These are phyloP conservation scores for Basipetospora chlamydospora DNA, from an alignment of 2,329 filamentous ascomycete species.

Conservation along the genomic window DNA sequence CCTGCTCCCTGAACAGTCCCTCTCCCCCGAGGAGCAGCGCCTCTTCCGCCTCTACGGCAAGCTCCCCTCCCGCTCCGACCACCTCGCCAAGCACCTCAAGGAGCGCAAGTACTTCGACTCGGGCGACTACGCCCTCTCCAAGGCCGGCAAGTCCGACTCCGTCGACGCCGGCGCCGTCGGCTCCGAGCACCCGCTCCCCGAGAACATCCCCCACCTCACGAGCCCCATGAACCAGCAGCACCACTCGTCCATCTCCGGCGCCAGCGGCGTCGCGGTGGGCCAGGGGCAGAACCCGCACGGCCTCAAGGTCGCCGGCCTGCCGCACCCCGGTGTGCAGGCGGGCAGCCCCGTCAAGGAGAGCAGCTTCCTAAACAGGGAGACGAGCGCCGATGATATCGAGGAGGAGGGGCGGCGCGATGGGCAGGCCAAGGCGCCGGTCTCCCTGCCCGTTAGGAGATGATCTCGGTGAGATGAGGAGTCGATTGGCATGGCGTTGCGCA, in stretches of 20 bases:
- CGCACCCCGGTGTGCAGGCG: constrained; percentile 33
- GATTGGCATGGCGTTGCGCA: constrained; percentile 1
- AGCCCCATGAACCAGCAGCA: constrained; percentile 20
- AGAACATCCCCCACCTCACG: constrained; percentile 84
- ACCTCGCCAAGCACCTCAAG: constrained; percentile 96
- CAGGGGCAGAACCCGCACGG: constrained; percentile 25
- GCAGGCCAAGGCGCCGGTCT: constrained; percentile 8
- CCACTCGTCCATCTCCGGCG: constrained; percentile 16
- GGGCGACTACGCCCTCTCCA: constrained; percentile 89
- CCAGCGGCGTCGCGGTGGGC: constrained; percentile 13
- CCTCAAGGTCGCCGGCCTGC: constrained; percentile 13
- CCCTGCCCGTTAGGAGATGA: constrained; percentile 3
- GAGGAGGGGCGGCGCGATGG: too few species aligned
- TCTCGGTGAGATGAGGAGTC: constrained; percentile 1
- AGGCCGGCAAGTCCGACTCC: constrained; percentile 91
- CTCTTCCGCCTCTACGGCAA: constrained; percentile 97
- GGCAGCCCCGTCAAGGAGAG: constrained; percentile 83
- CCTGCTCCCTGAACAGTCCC: constrained; percentile 41
- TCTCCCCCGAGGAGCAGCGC: constrained; percentile 88
- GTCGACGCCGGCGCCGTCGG: constrained; percentile 89
- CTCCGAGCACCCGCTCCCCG: constrained; percentile 83
- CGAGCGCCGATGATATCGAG: constrained; percentile 32
- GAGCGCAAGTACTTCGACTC: constrained; percentile 98
- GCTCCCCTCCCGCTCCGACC: constrained; percentile 87
- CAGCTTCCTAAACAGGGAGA: constrained; percentile 73